Conservation (phyloP, 768 basidiomycete species). For the Suillus ampliporus region DNA sequence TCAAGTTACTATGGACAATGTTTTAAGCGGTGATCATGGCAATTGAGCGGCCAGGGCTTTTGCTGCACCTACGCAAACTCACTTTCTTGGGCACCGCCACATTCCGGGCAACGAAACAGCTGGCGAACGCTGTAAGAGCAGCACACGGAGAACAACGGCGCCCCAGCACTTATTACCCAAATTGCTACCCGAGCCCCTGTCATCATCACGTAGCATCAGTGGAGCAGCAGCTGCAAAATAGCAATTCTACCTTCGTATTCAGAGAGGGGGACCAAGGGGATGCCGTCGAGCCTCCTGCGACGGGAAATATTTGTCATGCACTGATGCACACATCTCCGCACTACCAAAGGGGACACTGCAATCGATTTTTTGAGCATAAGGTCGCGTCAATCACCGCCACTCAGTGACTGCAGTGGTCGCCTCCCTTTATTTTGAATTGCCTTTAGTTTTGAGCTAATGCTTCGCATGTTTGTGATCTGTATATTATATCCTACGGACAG, state of each 20-base stretch:
- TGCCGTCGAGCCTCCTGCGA: neutral
- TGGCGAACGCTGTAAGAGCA: neutral
- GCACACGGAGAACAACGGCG: neutral
- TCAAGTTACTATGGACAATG: neutral
- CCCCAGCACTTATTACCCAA: neutral
- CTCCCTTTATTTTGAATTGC: neutral
- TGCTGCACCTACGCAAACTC: neutral
- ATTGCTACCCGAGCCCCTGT: neutral
- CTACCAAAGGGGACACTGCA: neutral
- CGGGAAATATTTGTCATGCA: neutral
- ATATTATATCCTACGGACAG: neutral
- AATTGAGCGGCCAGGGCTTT: neutral
- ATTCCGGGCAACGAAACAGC: neutral
- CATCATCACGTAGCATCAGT: neutral
- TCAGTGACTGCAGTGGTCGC: neutral
- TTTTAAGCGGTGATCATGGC: neutral
- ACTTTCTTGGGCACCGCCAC: neutral
- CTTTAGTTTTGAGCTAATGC: neutral
- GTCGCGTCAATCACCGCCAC: slow-evolving; percentile 4
- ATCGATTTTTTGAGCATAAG: too few relatives aligned
- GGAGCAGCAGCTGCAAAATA: neutral
- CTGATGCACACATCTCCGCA: neutral
- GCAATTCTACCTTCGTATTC: slow-evolving; percentile 2
- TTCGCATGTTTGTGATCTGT: neutral
- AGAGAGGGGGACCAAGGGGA: slow-evolving; percentile 3